Conservation (phyloP, 164 flowering plant genomes). For the Tinospora cordifolia region DNA sequence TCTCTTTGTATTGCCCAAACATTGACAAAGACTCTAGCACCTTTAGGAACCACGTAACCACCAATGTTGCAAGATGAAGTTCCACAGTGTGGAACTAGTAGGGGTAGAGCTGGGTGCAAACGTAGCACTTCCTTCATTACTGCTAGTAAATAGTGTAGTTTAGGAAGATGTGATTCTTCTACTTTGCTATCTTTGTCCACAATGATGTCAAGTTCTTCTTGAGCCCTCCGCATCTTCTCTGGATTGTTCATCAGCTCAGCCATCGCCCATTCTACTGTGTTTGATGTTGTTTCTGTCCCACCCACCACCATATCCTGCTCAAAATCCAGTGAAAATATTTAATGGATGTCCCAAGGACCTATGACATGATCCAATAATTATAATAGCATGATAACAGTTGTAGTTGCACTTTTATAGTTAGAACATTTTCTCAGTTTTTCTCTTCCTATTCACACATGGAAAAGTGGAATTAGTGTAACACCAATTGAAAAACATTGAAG, state of each 20-base stretch:
- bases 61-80: constrained; percentile 11
- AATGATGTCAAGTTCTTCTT: constrained; percentile 13
- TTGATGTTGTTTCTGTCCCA: constrained; percentile 15
- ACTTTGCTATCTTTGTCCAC: constrained; percentile 25
- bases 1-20: constrained; percentile 38
- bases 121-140: constrained; percentile 17
- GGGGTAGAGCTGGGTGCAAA: constrained; percentile 16
- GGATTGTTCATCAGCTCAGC: constrained; percentile 14
- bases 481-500: too few species aligned
- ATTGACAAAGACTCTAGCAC: constrained; percentile 22
- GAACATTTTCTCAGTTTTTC: too few species aligned
- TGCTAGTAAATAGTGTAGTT: constrained; percentile 8
- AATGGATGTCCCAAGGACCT: too few species aligned
- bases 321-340: background rate
- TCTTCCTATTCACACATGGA: too few species aligned
- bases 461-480: too few species aligned
- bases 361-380: too few species aligned
- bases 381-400: too few species aligned
- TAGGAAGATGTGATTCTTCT: constrained; percentile 26
- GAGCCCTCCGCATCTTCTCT: constrained; percentile 10
- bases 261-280: constrained; percentile 14
- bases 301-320: constrained; percentile 12
- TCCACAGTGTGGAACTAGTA: constrained; percentile 15
- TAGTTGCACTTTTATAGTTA: too few species aligned
- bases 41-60: constrained; percentile 13